Percentiles rank a stretch among this genome's conserved stretches.
Conservation (phyloP, 2,329 filamentous ascomycete genomes). For the Hypoxylon sp. region DNA sequence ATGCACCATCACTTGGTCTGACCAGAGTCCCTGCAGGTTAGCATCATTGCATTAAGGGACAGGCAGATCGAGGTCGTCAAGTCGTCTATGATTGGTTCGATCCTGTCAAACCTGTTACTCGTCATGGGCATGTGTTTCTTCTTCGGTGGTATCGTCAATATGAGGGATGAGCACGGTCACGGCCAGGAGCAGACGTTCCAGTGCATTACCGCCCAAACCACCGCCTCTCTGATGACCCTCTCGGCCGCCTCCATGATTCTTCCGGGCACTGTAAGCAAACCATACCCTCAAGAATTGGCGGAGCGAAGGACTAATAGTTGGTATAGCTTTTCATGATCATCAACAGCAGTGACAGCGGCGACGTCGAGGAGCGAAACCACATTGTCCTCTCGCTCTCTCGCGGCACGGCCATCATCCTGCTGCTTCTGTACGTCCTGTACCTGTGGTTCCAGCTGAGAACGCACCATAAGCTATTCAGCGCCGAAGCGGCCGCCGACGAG, state of each 20-base stretch:
- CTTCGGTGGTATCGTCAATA: constrained; percentile 73
- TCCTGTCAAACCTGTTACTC: constrained; percentile 91
- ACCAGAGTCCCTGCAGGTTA: constrained; percentile 66
- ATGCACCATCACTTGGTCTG: constrained; percentile 25
- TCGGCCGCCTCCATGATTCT: constrained; percentile 81
- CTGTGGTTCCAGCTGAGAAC: constrained; percentile 80
- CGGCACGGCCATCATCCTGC: constrained; percentile 77
- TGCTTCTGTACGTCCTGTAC: constrained; percentile 78
- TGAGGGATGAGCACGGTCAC: constrained; percentile 61
- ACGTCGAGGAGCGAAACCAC: constrained; percentile 52
- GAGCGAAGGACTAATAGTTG: constrained; percentile 19
- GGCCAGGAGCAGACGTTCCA: constrained; percentile 77
- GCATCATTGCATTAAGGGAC: constrained; percentile 85
- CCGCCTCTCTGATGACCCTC: constrained; percentile 76
- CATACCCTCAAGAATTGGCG: not conserved
- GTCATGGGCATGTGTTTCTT: constrained; percentile 85
- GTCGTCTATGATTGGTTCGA: constrained; percentile 94
- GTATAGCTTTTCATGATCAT: constrained; percentile 71
- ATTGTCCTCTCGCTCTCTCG: constrained; percentile 77
- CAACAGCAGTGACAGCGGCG: constrained; percentile 47
- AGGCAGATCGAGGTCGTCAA: constrained; percentile 96
- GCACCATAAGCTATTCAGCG: constrained; percentile 75
- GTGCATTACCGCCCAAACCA: constrained; percentile 79
- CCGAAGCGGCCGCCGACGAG: constrained; percentile 50
- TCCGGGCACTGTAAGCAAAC: constrained; percentile 67